Base-by-base conservation (phyloP, 2,329 filamentous ascomycete species). In the Ceratocystis diversiconidia region DNA sequence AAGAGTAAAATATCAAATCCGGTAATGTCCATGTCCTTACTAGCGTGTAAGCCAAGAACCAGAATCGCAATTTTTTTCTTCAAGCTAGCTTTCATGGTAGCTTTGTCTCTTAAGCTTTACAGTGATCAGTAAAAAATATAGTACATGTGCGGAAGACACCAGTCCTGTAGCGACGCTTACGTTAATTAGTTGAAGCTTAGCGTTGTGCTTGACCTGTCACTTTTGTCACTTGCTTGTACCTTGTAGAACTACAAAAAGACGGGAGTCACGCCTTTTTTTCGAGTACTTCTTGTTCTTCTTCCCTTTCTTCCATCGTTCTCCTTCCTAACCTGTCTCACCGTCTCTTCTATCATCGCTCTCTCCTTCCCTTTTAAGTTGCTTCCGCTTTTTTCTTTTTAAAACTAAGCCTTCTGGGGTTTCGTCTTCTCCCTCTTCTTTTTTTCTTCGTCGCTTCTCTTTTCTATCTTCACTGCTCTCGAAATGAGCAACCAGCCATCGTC, bases 401-500 rank as follows among this genome's bases (percentile, higher is more conserved):
- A 15, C 44, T 0, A 32, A 8, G 5, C 4, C 19, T 19, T 44
- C 17, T 60, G 15, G 6, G 30, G 5, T 19, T 12, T 55, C 12
- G 4, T 32, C n/a, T 57, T 30, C 25, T 63, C 32, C 62, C n/a
- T 55, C 50, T 65, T 25, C 67, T 66, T 66, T n/a, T 65, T 30
- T 30, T 44, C 61, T 61, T 60, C 25, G 17, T 8, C 46, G n/a
- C 30, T 30, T n/a, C 30, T 48, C 46, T 41, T 41, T 55, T 55
- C 25, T 5, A 28, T 36, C 52, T 12, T 43, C 30, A 50, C 36
- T 22, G 7, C 2, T 30, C 19, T 25, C 41, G 30, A 30, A 19
- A 66, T 66, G 89, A 87, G 87, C 81, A 86, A 70, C 32, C 66
- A 67, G 19, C 88, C 88, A 67, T 92, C 89, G 1, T 84, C 79